Percentiles rank a stretch among this genome's conserved stretches.
These are phyloP conservation scores for Diaporthe capsici DNA, from an alignment of 2,329 filamentous ascomycete species.

Conservation along the genomic window DNA sequence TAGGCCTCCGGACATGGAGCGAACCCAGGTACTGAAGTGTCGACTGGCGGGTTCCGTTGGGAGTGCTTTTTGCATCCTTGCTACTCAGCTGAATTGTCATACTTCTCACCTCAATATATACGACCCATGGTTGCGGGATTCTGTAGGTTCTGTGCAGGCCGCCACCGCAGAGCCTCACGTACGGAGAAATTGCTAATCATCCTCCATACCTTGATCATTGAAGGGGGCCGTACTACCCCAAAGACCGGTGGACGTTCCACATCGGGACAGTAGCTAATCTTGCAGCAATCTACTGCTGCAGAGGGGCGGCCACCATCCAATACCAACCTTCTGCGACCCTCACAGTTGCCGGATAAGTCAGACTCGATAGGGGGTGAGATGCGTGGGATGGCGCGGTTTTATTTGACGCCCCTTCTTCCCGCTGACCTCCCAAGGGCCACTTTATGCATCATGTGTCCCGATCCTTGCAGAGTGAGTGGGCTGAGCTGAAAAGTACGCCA, in stretches of 20 bases:
- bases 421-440: neutral
- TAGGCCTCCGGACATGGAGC: neutral
- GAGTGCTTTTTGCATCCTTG: neutral
- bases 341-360: neutral
- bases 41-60: neutral
- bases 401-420: neutral
- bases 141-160: neutral
- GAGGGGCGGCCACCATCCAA: too few species aligned
- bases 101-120: neutral
- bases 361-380: neutral
- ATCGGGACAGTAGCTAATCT: neutral
- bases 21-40: neutral
- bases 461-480: neutral
- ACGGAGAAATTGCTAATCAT: neutral
- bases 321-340: neutral
- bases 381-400: neutral
- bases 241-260: neutral
- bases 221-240: neutral
- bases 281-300: neutral
- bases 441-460: neutral
- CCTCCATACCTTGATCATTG: neutral
- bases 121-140: neutral
- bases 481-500: neutral
- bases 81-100: neutral
- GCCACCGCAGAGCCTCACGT: neutral